Conservation (phyloP, 345 rosid species). For the Diplotaxis tenuifolia region DNA sequence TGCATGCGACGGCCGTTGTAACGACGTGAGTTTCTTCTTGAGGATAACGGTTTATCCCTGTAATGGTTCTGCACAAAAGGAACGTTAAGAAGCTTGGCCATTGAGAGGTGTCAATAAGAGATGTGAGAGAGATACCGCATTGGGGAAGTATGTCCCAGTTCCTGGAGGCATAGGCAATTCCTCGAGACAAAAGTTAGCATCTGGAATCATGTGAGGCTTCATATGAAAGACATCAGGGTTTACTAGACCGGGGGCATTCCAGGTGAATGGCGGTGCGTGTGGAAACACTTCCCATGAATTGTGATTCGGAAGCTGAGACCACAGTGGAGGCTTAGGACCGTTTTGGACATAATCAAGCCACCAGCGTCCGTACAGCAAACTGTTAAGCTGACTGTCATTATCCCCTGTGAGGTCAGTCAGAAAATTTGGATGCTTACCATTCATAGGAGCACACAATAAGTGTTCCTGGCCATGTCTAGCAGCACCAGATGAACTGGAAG, state of each 20-base stretch:
- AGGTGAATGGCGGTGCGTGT: constrained; percentile 47
- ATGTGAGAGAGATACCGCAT: constrained; percentile 45
- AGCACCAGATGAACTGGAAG: not conserved
- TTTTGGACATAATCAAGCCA: constrained; percentile 46
- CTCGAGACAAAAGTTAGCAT: constrained; percentile 53
- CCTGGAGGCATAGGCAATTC: constrained; percentile 74
- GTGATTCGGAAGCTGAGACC: constrained; percentile 51
- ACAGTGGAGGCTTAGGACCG: constrained; percentile 45
- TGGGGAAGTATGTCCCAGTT: constrained; percentile 85
- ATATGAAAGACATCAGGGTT: constrained; percentile 48
- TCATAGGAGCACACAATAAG: constrained; percentile 6
- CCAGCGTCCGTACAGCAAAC: constrained; percentile 47
- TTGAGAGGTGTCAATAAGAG: not conserved
- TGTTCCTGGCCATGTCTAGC: constrained; percentile 31
- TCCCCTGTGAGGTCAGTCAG: constrained; percentile 70
- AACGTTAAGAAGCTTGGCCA: constrained; percentile 17
- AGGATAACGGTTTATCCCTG: constrained; percentile 46
- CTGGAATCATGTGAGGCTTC: constrained; percentile 47
- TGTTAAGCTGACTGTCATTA: constrained; percentile 43
- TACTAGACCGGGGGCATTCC: constrained; percentile 38
- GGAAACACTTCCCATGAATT: constrained; percentile 61
- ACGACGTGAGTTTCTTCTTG: constrained; percentile 49
- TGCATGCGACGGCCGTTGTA: constrained; percentile 43
- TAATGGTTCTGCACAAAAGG: constrained; percentile 70
- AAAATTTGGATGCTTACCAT: constrained; percentile 42